These are phyloP conservation scores for Nannochloropsis gaditana DNA, from an alignment of 108 stramenopile genomes.

Conservation along the genomic window DNA sequence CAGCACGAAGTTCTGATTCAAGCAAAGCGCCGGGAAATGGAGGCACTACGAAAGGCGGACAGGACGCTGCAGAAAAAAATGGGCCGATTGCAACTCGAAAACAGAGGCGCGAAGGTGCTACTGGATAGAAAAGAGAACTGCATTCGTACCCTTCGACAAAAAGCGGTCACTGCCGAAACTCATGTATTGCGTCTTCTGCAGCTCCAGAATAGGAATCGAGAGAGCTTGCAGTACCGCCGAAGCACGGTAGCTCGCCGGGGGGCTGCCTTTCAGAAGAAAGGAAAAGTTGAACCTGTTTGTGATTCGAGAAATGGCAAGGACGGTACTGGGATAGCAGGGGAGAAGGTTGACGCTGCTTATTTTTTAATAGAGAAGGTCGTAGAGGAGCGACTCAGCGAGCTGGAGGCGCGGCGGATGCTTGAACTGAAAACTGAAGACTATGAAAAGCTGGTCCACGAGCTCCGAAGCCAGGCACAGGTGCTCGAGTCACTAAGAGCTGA, in stretches of 20 bases:
- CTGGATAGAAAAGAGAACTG: background rate
- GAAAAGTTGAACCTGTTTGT: background rate
- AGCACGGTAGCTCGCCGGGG: background rate
- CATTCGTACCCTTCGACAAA: constrained; percentile 2
- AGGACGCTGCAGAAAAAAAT: background rate
- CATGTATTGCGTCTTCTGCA: constrained; percentile 4
- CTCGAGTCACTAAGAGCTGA: background rate
- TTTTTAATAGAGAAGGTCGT: background rate
- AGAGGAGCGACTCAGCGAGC: background rate
- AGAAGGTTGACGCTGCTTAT: background rate
- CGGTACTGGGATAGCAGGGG: background rate
- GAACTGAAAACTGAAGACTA: constrained; percentile 11
- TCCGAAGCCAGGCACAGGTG: background rate
- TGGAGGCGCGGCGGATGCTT: background rate
- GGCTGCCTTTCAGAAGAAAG: background rate
- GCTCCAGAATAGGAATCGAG: background rate
- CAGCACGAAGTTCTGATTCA: background rate
- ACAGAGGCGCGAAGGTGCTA: background rate
- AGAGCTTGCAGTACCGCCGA: background rate
- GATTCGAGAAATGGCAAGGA: too few species aligned
- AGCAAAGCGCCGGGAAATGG: background rate
- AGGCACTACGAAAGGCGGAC: background rate
- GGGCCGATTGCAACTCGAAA: background rate
- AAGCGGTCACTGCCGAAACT: background rate
- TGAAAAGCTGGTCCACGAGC: background rate